Base-by-base conservation (phyloP, 306 rosid species). In the Lupinus albus region DNA sequence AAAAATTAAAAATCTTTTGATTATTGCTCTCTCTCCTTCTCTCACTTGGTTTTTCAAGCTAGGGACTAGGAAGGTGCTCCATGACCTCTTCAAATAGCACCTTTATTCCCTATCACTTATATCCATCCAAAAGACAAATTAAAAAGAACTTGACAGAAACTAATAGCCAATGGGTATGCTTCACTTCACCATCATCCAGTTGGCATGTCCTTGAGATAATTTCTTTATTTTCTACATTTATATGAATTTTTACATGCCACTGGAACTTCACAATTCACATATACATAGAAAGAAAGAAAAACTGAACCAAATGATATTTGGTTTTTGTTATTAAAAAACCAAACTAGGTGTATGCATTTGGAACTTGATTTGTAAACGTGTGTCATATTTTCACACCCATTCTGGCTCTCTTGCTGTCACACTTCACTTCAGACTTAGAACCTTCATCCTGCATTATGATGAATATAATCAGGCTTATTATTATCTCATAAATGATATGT, bases 371-470 rank as follows among this genome's bases (percentile, higher is more conserved):
- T 1, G 12, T 45, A 18, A 33, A n/a, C 49, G 5, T 14, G 21
- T n/a, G 21, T 5, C 14, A 11, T 41, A 45, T 42, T 46, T 48
- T 8, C 21, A 30, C 52, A 53, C 38, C 75, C 3, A 63, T 6
- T 15, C 10, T 35, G 55, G 18, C 49, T 72, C 61, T 61, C 50
- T 58, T 36, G 28, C 57, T 52, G 12, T 12, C 48, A 39, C 16
- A 15, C 83, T 58, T 80, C 74, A 79, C 62, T 63, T 72, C 20
- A 76, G 81, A 42, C 78, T 80, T n/a, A 76, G 81, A 71, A 17
- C 36, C 68, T 67, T 80, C 64, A 76, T 8, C 69, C 84, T 80
- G 64, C 76, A 71, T 58, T 41, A 33, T 3, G 4, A 44, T 48
- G 16, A 50, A 35, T 11, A 64, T 8, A n/a, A 68, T 68, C n/a